These are phyloP conservation scores for Aspergillus oerlinghausenensis DNA, from an alignment of 2,329 filamentous ascomycete genomes.

Conservation along the genomic window DNA sequence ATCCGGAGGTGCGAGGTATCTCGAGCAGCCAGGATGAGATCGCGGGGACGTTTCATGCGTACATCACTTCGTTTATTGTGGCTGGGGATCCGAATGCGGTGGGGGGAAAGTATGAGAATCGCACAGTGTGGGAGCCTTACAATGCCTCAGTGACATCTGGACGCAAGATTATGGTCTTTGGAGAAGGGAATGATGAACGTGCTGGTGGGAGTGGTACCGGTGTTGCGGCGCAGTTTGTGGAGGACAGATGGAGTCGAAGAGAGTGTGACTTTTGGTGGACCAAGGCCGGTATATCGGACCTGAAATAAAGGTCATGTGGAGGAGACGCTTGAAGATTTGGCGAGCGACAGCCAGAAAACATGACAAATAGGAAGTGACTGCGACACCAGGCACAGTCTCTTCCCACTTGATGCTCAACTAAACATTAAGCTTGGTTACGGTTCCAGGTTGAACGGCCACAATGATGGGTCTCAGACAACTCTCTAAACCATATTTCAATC, in stretches of 20 bases:
- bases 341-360: too few relatives aligned
- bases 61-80: conserved; percentile 47
- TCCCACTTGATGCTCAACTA: neutral
- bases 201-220: conserved; percentile 39
- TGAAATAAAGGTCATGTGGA: neutral
- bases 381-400: too few relatives aligned
- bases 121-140: conserved; percentile 38
- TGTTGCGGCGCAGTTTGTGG: conserved; percentile 36
- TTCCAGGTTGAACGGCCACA: neutral
- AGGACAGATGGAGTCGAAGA: conserved; percentile 40
- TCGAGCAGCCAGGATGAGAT: conserved; percentile 42
- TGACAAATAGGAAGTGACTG: too few relatives aligned
- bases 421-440: neutral
- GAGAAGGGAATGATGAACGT: conserved; percentile 47
- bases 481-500: too few relatives aligned
- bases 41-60: conserved; percentile 43
- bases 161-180: conserved; percentile 42
- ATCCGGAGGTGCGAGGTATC: conserved; percentile 28
- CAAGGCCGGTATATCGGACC: conserved; percentile 25
- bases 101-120: conserved; percentile 20
- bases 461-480: neutral
- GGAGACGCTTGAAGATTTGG: too few relatives aligned
- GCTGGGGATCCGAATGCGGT: conserved; percentile 43
- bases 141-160: conserved; percentile 12
- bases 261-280: conserved; percentile 48